These are phyloP conservation scores for Corylus americana DNA, from an alignment of 306 rosid species.

Conservation along the genomic window DNA sequence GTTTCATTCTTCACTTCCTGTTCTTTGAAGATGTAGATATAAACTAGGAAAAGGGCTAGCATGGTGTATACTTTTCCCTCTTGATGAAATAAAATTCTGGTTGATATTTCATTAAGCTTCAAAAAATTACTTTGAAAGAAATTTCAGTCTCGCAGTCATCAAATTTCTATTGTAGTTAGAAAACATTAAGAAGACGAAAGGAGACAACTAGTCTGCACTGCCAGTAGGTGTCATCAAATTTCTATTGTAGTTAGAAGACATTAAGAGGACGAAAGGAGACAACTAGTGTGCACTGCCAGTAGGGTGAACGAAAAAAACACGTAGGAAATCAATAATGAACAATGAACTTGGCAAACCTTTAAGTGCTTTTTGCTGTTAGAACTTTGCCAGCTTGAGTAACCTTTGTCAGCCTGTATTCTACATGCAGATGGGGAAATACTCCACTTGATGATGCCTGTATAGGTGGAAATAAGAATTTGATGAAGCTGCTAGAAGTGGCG, in stretches of 20 bases:
- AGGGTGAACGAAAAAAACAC: no score
- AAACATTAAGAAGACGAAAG: neutral
- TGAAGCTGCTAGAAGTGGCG: slow-evolving; percentile 56
- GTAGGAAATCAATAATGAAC: neutral
- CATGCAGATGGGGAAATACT: slow-evolving; percentile 72
- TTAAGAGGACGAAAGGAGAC: neutral
- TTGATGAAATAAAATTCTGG: neutral
- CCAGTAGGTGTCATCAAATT: no score
- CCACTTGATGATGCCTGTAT: slow-evolving; percentile 61
- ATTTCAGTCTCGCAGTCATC: neutral
- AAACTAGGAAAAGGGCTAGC: neutral
- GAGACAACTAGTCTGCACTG: neutral
- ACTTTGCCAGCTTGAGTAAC: neutral
- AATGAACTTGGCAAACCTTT: neutral
- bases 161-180: neutral
- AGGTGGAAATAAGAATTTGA: slow-evolving; percentile 50
- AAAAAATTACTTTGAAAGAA: neutral
- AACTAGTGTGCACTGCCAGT: neutral
- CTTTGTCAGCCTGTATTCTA: slow-evolving; percentile 10
- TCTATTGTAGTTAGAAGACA: neutral
- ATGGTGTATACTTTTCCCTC: neutral
- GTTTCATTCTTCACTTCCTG: no score
- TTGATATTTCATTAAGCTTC: neutral
- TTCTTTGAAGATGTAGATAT: no score
- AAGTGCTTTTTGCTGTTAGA: neutral